Evolutionary conservation across 2,329 filamentous ascomycete species (phyloP).

Genomic region (Phyllosticta citribraziliensis): DNA sequence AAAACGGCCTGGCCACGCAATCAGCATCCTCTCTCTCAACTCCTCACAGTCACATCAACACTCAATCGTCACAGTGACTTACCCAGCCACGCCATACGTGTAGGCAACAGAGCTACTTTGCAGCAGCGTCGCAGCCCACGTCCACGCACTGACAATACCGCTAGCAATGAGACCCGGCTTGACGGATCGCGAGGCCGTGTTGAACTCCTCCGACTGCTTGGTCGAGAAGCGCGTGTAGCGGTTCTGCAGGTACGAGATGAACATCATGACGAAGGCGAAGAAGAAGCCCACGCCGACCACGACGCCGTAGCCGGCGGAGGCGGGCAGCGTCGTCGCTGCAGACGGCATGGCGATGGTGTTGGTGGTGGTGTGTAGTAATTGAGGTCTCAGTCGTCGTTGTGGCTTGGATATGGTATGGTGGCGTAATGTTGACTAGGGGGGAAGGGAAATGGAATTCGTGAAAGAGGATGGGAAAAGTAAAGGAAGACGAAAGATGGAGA

Average conservation of each 20-base stretch:
- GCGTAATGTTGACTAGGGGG: no score
- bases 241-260: conserved; percentile 28
- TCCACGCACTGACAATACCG: conserved; percentile 33
- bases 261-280: conserved; percentile 26
- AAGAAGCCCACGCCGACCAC: conserved; percentile 24
- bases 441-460: no score
- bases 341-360: neutral
- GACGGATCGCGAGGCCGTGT: conserved; percentile 44
- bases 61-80: neutral
- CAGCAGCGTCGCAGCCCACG: conserved; percentile 22
- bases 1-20: conserved; percentile 19
- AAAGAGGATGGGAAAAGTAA: no score
- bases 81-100: conserved; percentile 22
- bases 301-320: conserved; percentile 21
- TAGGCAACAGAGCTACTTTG: conserved; percentile 24
- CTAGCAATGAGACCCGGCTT: conserved; percentile 44
- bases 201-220: conserved; percentile 48
- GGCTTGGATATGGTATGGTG: no score
- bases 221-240: conserved; percentile 14
- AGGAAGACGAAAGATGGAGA: no score
- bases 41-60: neutral
- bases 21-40: no score
- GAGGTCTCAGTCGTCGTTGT: no score
- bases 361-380: neutral
- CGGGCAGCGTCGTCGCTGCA: neutral